Percentiles rank a stretch among this genome's conserved stretches.
Conservation (phyloP, 1,139 yeast species). For the Candida sp. region DNA sequence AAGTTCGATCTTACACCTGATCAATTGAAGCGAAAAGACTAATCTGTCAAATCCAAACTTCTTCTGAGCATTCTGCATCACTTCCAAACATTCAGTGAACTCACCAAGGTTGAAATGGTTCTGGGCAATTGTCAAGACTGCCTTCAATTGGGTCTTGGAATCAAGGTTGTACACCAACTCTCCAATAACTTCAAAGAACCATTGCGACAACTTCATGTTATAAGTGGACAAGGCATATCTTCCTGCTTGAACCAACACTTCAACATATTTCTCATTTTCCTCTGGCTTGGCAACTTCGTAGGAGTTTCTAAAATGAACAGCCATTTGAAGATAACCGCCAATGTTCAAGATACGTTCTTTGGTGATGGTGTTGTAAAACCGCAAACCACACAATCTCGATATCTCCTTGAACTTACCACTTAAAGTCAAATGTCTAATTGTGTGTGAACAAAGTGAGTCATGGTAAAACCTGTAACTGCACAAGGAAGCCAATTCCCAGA, state of each 20-base stretch:
- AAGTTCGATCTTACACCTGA: constrained; percentile 43
- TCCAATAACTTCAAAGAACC: constrained; percentile 34
- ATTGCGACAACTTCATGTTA: constrained; percentile 33
- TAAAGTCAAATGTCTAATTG: constrained; percentile 28
- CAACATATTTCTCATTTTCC: constrained; percentile 31
- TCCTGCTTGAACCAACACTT: constrained; percentile 41
- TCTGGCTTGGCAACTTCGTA: constrained; percentile 26
- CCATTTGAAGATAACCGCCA: constrained; percentile 34
- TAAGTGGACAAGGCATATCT: constrained; percentile 38
- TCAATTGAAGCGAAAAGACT: constrained; percentile 38
- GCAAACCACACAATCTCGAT: constrained; percentile 48
- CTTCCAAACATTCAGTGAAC: constrained; percentile 30
- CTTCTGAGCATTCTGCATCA: constrained; percentile 26
- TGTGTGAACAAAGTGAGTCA: constrained; percentile 32
- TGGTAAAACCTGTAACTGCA: constrained; percentile 40
- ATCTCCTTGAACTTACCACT: constrained; percentile 30
- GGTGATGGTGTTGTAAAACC: constrained; percentile 32
- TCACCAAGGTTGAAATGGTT: constrained; percentile 29
- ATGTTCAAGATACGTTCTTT: constrained; percentile 23
- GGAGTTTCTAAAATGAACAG: constrained; percentile 36
- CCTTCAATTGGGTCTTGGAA: constrained; percentile 23
- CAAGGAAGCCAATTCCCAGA: constrained; percentile 39
- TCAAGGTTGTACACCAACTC: constrained; percentile 25
- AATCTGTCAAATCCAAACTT: constrained; percentile 30
- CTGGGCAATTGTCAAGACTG: constrained; percentile 37